phyloP scores from a whole-genome alignment of 371 early-diverging fungal genomes.

The Amoeboaphelidium protococcarum region DNA sequence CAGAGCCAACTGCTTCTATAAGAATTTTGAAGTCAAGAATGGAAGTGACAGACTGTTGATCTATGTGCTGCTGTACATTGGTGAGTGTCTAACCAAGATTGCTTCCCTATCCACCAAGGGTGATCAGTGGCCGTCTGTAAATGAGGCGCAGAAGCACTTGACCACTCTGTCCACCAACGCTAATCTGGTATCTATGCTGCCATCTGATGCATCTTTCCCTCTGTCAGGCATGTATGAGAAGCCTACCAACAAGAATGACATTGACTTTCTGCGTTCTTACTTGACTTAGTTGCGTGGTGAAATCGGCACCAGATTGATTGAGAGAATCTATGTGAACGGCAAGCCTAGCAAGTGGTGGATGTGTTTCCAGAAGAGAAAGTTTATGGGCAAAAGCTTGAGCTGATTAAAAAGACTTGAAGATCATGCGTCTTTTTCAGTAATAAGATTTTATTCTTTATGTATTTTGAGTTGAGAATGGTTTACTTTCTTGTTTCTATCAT shows the following conservation, averaged over 20 bases:
- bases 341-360: slow-evolving; percentile 91
- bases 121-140: slow-evolving; percentile 1
- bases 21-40: slow-evolving; percentile 93
- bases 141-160: slow-evolving; percentile 22
- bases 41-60: slow-evolving; percentile 71
- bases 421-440: no score
- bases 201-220: slow-evolving; percentile 75
- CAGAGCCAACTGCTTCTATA: slow-evolving; percentile 84
- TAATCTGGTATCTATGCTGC: slow-evolving; percentile 69
- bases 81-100: slow-evolving; percentile 48
- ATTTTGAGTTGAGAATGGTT: no score
- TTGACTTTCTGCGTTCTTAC: slow-evolving; percentile 62
- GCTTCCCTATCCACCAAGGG: slow-evolving; percentile 8
- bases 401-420: no score
- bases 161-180: slow-evolving; percentile 54
- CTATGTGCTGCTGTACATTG: slow-evolving; percentile 71
- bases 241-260: slow-evolving; percentile 38
- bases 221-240: slow-evolving; percentile 57
- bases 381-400: no score
- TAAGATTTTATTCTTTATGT: no score
- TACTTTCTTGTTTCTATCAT: no score
- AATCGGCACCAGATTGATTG: slow-evolving; percentile 36
- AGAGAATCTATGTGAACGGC: slow-evolving; percentile 44
- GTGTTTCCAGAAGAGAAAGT: slow-evolving; percentile 86
- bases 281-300: slow-evolving; percentile 71